phyloP scores from a whole-genome alignment of 192 early-diverging fungal species.

The Coemansia sp. region DNA sequence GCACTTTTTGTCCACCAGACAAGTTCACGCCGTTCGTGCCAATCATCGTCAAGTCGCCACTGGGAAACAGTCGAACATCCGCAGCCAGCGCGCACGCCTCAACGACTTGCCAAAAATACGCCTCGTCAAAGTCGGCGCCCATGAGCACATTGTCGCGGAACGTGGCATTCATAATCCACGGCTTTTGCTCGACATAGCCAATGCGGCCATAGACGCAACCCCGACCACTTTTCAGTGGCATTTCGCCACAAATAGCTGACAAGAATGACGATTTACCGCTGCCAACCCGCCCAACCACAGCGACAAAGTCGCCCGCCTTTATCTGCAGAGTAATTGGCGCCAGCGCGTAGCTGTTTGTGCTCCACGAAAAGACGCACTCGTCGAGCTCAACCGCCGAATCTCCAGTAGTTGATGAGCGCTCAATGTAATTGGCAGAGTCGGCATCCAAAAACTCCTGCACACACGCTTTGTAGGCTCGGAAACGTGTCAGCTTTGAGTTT shows the following conservation, averaged over 20 bases:
- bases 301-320: constrained; percentile 68
- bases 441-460: constrained; percentile 12
- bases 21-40: constrained; percentile 61
- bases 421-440: background rate
- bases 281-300: constrained; percentile 84
- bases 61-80: constrained; percentile 27
- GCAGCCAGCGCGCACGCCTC: constrained; percentile 30
- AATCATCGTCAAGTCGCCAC: constrained; percentile 56
- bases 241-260: constrained; percentile 76
- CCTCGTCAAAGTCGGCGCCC: constrained; percentile 35
- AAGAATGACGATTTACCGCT: constrained; percentile 72
- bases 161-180: constrained; percentile 44
- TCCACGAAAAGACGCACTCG: constrained; percentile 34
- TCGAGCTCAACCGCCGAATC: constrained; percentile 15
- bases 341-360: constrained; percentile 52
- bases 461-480: constrained; percentile 4
- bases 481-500: background rate
- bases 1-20: constrained; percentile 65
- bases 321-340: constrained; percentile 61
- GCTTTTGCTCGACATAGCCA: constrained; percentile 49
- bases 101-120: constrained; percentile 22
- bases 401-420: background rate
- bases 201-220: constrained; percentile 67
- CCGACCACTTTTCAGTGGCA: constrained; percentile 68
- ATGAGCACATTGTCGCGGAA: constrained; percentile 56